Conservation (phyloP, 345 rosid species). For the Moricandia moricandioides region DNA sequence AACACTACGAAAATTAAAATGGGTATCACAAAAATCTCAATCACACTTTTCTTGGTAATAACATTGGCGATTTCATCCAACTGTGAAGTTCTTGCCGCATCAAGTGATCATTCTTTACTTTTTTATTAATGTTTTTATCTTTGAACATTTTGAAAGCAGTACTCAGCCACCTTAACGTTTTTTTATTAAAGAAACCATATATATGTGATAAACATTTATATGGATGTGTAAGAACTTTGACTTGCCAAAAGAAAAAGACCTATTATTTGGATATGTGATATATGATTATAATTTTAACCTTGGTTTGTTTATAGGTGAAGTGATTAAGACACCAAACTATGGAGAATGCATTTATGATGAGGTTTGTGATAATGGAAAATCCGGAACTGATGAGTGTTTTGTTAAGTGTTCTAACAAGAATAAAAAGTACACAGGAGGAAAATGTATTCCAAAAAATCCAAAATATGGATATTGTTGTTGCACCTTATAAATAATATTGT, state of each 20-base stretch:
- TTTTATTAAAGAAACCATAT: too few species aligned
- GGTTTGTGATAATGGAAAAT: background rate
- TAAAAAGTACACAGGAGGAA: background rate
- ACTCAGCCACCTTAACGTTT: background rate
- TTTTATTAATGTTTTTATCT: background rate
- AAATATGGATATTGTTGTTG: background rate
- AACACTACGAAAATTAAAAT: background rate
- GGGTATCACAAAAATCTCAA: background rate
- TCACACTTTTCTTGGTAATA: background rate
- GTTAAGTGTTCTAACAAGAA: background rate
- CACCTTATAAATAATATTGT: background rate
- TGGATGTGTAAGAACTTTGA: background rate
- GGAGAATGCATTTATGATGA: background rate
- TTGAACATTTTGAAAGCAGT: background rate
- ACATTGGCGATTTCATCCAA: background rate
- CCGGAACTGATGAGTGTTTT: background rate
- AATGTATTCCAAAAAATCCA: background rate
- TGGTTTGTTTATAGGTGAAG: background rate
- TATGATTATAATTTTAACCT: background rate
- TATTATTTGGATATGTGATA: background rate
- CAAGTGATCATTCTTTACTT: background rate
- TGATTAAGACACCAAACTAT: background rate
- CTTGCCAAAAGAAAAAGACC: background rate
- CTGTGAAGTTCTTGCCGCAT: background rate
- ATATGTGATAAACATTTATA: background rate